Base-by-base conservation (phyloP, 805 yeast species). In the Kazachstania bromeliacearum region DNA sequence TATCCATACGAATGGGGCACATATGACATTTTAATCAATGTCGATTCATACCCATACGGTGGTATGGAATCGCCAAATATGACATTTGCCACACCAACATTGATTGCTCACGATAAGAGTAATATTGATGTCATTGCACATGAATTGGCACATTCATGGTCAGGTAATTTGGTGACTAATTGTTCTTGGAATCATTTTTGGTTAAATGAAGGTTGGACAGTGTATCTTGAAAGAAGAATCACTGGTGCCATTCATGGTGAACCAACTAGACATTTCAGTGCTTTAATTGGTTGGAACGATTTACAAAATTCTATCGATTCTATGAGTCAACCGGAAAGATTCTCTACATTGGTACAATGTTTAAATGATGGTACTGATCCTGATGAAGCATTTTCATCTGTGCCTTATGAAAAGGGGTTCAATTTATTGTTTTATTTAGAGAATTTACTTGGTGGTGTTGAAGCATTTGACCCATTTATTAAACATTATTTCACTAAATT, bases 201-300 rank as follows among this genome's bases (percentile, higher is more conserved):
- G 92, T 71, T 87, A 46, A 87, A 87, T 57, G 96, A 87, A 64
- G 96, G 96, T 25, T 87, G 95, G 95, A 85, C 95, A 5, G 95
- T 87, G 27, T 87, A 87, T 57, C 60, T 87, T 25, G 96, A 87
- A 60, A 73, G 96, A 56, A 67, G 95, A 50, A 85, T 87, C 40
- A 64, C 76, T 20, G 94, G 83, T 13, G 71, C 68, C 12, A 57
- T 85, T n/a, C 85, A 84, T 51, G 95, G 92, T 17, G 89, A 83
- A 48, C 60, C 75, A 22, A 67, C 73, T 28, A 73, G 95, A 53
- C 89, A 85, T 48, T 83, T 87, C 55, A 70, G 79, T 42, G 85
- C 87, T 26, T 77, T 87, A 42, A 80, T 83, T 50, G 96, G 96
- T 34, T 87, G 95, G 95, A 75, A 75, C 36, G 92, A 79, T 48